Evolutionary conservation across 768 basidiomycete genomes (phyloP).

Genomic region (Rhodotorula diobovata): DNA sequence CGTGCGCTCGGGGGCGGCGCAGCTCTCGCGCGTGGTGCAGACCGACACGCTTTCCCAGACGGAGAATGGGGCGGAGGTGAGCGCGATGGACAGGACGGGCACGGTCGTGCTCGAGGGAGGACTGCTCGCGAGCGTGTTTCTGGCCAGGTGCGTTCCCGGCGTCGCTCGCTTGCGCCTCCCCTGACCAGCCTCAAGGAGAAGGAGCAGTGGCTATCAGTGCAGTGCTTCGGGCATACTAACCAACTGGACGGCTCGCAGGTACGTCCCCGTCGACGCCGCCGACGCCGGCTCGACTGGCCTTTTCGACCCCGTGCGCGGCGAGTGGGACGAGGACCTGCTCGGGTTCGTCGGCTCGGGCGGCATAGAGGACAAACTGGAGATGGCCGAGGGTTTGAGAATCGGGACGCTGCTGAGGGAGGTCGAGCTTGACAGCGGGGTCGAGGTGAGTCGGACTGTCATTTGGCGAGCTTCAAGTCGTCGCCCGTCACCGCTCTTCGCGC

Average conservation of each 20-base stretch:
- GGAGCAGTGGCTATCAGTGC: too few relatives aligned
- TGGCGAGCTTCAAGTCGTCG: too few relatives aligned
- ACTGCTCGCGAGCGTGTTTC: slow-evolving; percentile 14
- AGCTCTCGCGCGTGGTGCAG: slow-evolving; percentile 6
- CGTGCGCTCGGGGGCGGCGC: neutral
- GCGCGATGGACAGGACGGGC: slow-evolving; percentile 1
- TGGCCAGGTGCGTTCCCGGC: slow-evolving; percentile 6
- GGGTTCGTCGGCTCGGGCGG: slow-evolving; percentile 7
- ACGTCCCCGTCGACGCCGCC: slow-evolving; percentile 14
- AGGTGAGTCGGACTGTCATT: neutral
- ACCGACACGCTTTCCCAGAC: neutral
- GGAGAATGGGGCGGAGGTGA: neutral
- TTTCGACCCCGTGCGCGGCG: neutral
- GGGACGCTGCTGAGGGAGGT: slow-evolving; percentile 5
- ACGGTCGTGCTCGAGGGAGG: slow-evolving; percentile 13
- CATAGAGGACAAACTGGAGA: neutral
- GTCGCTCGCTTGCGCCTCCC: too few relatives aligned
- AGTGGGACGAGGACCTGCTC: slow-evolving; percentile 24
- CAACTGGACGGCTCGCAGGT: neutral
- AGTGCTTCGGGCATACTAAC: neutral
- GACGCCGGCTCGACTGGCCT: slow-evolving; percentile 25
- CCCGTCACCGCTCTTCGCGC: too few relatives aligned
- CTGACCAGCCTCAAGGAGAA: too few relatives aligned
- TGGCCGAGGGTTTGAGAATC: neutral
- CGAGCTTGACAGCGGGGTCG: neutral